phyloP scores from a whole-genome alignment of 2,329 filamentous ascomycete species.

The Exophiala viscosa region DNA sequence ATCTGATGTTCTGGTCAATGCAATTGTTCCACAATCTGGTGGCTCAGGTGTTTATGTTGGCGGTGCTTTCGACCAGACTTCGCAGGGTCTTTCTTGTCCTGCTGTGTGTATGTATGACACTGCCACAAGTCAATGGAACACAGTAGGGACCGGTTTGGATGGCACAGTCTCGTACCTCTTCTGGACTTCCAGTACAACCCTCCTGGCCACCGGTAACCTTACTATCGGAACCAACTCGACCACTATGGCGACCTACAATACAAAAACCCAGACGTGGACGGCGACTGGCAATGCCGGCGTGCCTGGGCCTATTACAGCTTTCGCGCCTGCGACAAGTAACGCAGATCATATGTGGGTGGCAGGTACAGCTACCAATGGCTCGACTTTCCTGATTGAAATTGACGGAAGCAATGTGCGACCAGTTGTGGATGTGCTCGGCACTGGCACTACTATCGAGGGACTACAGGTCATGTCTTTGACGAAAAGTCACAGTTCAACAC shows the following conservation, averaged over 20 bases:
- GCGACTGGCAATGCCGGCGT: constrained; percentile 59
- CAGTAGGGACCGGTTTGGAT: constrained; percentile 67
- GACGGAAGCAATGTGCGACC: constrained; percentile 68
- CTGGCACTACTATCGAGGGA: constrained; percentile 67
- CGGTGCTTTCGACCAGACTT: constrained; percentile 70
- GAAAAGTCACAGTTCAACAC: constrained; percentile 60
- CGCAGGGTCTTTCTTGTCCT: constrained; percentile 77
- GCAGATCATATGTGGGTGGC: constrained; percentile 76
- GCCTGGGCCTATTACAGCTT: constrained; percentile 73
- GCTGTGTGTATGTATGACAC: constrained; percentile 77
- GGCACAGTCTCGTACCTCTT: constrained; percentile 69
- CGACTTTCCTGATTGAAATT: constrained; percentile 77
- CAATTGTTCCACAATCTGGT: constrained; percentile 68
- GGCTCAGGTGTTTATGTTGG: constrained; percentile 77
- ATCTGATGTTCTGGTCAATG: constrained; percentile 65
- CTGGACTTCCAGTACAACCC: constrained; percentile 68
- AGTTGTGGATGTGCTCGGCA: constrained; percentile 60
- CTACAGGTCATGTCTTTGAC: constrained; percentile 76
- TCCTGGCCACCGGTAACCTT: constrained; percentile 76
- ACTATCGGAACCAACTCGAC: constrained; percentile 62
- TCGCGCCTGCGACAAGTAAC: constrained; percentile 70
- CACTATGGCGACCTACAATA: constrained; percentile 70
- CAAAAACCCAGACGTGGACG: constrained; percentile 64
- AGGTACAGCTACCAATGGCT: constrained; percentile 65
- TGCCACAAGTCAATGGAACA: constrained; percentile 69